A percentile compares a stretch with the other conserved stretches of the same genome.
These are phyloP conservation scores for Trichosporon sp. DNA, from an alignment of 1,284 basidiomycete genomes.

Conservation along the genomic window DNA sequence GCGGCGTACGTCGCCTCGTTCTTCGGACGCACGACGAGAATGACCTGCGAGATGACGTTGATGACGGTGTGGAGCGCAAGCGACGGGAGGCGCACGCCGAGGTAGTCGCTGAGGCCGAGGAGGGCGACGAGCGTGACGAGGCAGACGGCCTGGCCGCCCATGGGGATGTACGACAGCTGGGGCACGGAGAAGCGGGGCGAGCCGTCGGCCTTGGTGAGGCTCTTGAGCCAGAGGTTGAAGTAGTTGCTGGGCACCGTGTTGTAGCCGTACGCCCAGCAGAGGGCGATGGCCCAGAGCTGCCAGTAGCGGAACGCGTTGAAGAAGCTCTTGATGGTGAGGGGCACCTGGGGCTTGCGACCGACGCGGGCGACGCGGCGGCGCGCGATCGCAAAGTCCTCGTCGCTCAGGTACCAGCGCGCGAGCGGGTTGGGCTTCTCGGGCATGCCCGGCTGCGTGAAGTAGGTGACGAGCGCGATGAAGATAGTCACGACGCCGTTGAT, in stretches of 20 bases:
- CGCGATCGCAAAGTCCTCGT: slow-evolving; percentile 21
- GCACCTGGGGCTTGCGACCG: slow-evolving; percentile 20
- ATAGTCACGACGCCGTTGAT: slow-evolving; percentile 17
- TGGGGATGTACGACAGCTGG: slow-evolving; percentile 17
- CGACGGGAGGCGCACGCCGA: slow-evolving; percentile 15
- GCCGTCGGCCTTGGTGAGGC: slow-evolving; percentile 23
- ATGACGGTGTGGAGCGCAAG: slow-evolving; percentile 11
- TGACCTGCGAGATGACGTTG: slow-evolving; percentile 14
- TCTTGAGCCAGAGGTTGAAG: slow-evolving; percentile 35
- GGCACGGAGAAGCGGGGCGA: slow-evolving; percentile 17
- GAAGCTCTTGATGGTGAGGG: slow-evolving; percentile 17
- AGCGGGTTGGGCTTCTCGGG: slow-evolving; percentile 23
- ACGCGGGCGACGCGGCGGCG: slow-evolving; percentile 15
- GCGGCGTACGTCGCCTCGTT: slow-evolving; percentile 8
- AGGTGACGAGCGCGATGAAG: slow-evolving; percentile 12
- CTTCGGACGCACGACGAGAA: slow-evolving; percentile 12
- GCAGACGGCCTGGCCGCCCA: slow-evolving; percentile 10
- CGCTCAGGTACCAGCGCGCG: slow-evolving; percentile 22
- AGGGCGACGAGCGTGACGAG: slow-evolving; percentile 7
- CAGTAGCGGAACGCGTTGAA: slow-evolving; percentile 14
- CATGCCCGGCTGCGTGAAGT: slow-evolving; percentile 10
- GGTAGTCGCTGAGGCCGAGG: slow-evolving; percentile 9
- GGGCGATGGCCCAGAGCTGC: slow-evolving; percentile 20
- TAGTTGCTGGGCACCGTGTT: slow-evolving; percentile 20
- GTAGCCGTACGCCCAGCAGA: slow-evolving; percentile 19